Percentiles rank a stretch among this genome's conserved stretches.
Conservation (phyloP, 257 asterid genomes). For the Fraxinus americana region DNA sequence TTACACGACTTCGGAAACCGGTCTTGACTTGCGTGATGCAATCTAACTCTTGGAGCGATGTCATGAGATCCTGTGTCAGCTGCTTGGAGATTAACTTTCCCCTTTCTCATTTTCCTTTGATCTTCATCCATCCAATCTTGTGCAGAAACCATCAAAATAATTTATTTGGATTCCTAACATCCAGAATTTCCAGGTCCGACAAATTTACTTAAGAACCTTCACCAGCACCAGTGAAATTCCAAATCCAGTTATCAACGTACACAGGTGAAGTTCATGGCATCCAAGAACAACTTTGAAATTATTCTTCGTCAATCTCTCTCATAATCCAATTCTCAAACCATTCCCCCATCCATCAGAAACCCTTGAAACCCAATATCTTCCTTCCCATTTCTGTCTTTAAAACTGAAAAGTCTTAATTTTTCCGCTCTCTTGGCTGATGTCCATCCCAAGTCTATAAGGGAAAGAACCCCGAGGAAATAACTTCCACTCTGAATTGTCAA, state of each 20-base stretch:
- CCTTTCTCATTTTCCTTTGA: neutral
- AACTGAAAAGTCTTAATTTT: neutral
- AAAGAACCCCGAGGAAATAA: neutral
- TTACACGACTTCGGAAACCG: neutral
- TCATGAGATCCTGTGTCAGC: neutral
- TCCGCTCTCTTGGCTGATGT: neutral
- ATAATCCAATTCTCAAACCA: conserved; percentile 14
- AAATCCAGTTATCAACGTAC: neutral
- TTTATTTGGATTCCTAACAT: neutral
- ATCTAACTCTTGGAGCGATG: neutral
- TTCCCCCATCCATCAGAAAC: neutral
- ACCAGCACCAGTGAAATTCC: neutral
- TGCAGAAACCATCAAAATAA: neutral
- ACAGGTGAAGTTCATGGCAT: neutral
- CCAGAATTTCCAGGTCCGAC: conserved; percentile 15
- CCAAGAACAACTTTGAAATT: conserved; percentile 4
- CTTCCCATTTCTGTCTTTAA: conserved; percentile 7
- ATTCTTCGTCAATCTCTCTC: neutral
- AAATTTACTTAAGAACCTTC: conserved; percentile 6
- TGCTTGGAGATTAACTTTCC: neutral
- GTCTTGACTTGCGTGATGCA: neutral
- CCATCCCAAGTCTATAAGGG: neutral
- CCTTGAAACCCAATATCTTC: neutral
- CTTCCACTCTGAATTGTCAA: neutral
- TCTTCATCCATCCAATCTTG: neutral